Percentiles rank a stretch among this genome's conserved stretches.
Conservation (phyloP, 768 basidiomycete species). For the Trametes punicea region DNA sequence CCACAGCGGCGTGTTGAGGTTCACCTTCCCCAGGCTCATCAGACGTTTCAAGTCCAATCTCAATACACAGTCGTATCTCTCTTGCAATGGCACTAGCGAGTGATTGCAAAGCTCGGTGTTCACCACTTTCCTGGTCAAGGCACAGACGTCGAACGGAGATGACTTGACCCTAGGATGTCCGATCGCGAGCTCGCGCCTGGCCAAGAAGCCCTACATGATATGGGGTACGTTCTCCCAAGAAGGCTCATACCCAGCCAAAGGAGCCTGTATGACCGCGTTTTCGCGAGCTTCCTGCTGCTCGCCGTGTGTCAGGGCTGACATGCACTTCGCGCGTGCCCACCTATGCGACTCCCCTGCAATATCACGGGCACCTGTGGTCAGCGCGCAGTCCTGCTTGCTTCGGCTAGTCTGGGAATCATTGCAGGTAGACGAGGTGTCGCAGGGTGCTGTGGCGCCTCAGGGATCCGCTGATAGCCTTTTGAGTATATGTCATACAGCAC, state of each 20-base stretch:
- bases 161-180: neutral
- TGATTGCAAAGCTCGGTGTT: no score
- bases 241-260: neutral
- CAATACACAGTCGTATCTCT: neutral
- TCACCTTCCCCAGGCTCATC: neutral
- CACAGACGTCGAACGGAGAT: neutral
- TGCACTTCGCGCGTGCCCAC: conserved; percentile 9
- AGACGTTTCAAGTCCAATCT: neutral
- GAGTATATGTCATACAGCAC: neutral
- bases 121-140: no score
- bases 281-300: neutral
- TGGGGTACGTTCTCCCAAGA: conserved; percentile 8
- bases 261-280: neutral
- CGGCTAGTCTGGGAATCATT: neutral
- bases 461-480: conserved; percentile 10
- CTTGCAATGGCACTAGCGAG: no score
- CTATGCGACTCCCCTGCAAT: neutral
- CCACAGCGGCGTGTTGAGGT: neutral
- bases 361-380: conserved; percentile 15
- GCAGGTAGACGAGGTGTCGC: neutral
- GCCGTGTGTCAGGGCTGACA: conserved; percentile 7
- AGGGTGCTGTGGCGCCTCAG: neutral
- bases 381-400: conserved; percentile 1
- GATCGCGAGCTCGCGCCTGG: neutral
- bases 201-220: neutral